Conservation (phyloP, 164 flowering plant species). For the Liriodendron chinense region DNA sequence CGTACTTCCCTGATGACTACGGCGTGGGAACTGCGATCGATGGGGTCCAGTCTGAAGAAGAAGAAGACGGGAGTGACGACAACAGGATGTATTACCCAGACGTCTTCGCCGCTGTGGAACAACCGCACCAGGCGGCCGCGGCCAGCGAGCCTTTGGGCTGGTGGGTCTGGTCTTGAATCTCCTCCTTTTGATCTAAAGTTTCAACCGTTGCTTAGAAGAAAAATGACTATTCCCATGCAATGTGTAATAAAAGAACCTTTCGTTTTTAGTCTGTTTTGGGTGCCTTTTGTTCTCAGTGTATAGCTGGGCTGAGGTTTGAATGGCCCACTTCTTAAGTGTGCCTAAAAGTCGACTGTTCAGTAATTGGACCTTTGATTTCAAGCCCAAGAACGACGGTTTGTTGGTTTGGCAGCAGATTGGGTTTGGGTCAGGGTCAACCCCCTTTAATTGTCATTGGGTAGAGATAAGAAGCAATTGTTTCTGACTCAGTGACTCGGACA, state of each 20-base stretch:
- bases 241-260: neutral
- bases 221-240: neutral
- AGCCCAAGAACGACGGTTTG: no score
- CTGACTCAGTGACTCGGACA: no score
- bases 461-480: no score
- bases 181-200: neutral
- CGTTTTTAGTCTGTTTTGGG: neutral
- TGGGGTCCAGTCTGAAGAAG: constrained; percentile 60
- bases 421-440: no score
- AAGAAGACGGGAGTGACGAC: constrained; percentile 62
- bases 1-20: constrained; percentile 45
- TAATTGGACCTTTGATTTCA: no score
- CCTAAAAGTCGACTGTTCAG: neutral
- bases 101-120: constrained; percentile 27
- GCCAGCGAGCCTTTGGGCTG: constrained; percentile 47
- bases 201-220: neutral
- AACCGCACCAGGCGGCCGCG: constrained; percentile 26
- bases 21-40: constrained; percentile 27
- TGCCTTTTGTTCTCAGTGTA: neutral
- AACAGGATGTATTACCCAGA: constrained; percentile 44
- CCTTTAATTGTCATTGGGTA: no score
- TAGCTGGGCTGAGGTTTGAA: no score
- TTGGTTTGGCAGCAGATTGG: no score
- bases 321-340: neutral
- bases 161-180: constrained; percentile 58